Conservation (phyloP, 768 basidiomycete species). For the Pleurotus tuoliensis region DNA sequence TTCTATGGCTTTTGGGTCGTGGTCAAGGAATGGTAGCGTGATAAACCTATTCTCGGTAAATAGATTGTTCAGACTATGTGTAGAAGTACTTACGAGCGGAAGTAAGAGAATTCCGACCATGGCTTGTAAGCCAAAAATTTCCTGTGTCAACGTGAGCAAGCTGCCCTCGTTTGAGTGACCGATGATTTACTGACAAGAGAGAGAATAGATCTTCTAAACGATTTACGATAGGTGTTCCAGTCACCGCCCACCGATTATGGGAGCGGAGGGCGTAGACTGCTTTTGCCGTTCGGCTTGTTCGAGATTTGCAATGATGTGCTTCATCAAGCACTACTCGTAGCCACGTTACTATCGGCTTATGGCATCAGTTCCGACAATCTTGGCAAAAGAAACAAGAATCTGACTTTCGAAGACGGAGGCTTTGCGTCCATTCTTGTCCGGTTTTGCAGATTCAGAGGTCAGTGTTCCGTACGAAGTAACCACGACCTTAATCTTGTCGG, state of each 20-base stretch:
- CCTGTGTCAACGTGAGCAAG: conserved; percentile 29
- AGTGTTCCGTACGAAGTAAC: conserved; percentile 91
- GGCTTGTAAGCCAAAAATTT: conserved; percentile 77
- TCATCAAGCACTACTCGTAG: conserved; percentile 85
- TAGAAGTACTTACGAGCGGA: conserved; percentile 63
- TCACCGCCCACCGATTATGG: conserved; percentile 85
- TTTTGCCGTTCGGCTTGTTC: conserved; percentile 82
- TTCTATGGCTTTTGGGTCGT: conserved; percentile 90
- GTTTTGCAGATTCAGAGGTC: conserved; percentile 80
- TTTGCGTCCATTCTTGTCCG: conserved; percentile 42
- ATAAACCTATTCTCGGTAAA: conserved; percentile 57
- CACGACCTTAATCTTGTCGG: conserved; percentile 65
- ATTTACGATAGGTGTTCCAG: conserved; percentile 95
- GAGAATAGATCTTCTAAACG: conserved; percentile 90
- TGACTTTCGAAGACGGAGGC: conserved; percentile 73
- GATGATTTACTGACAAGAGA: conserved; percentile 45
- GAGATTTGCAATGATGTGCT: conserved; percentile 92
- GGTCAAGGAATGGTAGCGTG: conserved; percentile 85
- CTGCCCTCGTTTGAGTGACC: neutral
- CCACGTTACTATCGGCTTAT: conserved; percentile 59
- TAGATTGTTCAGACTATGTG: too few relatives aligned
- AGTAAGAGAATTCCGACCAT: conserved; percentile 84
- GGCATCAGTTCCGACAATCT: neutral
- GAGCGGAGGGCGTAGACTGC: conserved; percentile 84
- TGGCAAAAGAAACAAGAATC: conserved; percentile 13